These are phyloP conservation scores for Russula griseocarnosa DNA, from an alignment of 768 basidiomycete genomes.

Conservation along the genomic window DNA sequence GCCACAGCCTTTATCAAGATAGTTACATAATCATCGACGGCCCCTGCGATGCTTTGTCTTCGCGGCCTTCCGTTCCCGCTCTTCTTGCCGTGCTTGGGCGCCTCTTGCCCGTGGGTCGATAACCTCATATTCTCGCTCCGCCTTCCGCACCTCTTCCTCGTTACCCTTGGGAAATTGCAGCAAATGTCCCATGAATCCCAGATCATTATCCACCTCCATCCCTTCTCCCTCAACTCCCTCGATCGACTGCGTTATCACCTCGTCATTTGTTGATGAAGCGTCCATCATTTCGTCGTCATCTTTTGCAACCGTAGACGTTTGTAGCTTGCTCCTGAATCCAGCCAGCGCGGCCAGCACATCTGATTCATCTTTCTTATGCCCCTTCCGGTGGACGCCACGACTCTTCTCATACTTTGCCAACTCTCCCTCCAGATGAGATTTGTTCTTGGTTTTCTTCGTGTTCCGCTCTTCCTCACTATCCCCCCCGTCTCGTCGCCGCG, in stretches of 20 bases:
- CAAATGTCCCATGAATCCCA: conserved; percentile 67
- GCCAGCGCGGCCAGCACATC: conserved; percentile 64
- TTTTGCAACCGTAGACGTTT: conserved; percentile 36
- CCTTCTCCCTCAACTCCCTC: conserved; percentile 50
- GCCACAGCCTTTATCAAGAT: background rate
- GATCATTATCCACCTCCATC: conserved; percentile 76
- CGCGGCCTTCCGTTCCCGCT: conserved; percentile 56
- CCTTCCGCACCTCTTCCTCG: conserved; percentile 68
- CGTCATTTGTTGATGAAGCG: conserved; percentile 25
- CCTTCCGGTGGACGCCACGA: conserved; percentile 52
- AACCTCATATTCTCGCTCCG: conserved; percentile 83
- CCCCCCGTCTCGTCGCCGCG: conserved; percentile 52
- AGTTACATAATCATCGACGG: conserved; percentile 29
- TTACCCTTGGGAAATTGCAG: conserved; percentile 78
- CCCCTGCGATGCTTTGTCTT: conserved; percentile 29
- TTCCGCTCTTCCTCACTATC: conserved; percentile 65
- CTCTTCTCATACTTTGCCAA: conserved; percentile 74
- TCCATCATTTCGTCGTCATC: conserved; percentile 31
- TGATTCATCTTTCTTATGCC: conserved; percentile 61
- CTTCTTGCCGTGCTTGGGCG: conserved; percentile 74
- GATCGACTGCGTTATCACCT: conserved; percentile 29
- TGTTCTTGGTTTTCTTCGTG: conserved; percentile 54
- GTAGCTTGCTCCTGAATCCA: conserved; percentile 68
- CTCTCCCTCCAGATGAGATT: conserved; percentile 76
- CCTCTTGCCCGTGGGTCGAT: conserved; percentile 77